Conservation (phyloP, 2,329 filamentous ascomycete species). For the Phaeosphaeriaceae sp. region DNA sequence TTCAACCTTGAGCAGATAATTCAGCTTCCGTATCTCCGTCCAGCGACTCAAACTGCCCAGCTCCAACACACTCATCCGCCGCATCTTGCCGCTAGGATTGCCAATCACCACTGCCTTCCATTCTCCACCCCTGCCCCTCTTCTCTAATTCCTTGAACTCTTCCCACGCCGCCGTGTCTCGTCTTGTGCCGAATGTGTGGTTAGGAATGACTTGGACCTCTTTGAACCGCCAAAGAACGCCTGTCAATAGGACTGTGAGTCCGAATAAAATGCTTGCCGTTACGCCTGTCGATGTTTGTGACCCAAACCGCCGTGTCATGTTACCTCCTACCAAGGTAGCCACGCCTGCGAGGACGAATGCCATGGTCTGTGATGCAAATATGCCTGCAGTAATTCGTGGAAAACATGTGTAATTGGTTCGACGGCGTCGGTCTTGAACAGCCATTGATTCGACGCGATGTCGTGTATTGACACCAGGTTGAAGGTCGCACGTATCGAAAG, state of each 20-base stretch:
- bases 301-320: conserved; percentile 68
- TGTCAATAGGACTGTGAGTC: conserved; percentile 69
- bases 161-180: conserved; percentile 40
- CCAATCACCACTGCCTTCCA: conserved; percentile 76
- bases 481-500: conserved; percentile 80
- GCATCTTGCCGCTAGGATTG: conserved; percentile 70
- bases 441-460: conserved; percentile 55
- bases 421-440: conserved; percentile 52
- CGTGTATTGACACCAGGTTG: conserved; percentile 70
- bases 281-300: conserved; percentile 72
- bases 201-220: conserved; percentile 71
- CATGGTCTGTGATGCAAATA: conserved; percentile 72
- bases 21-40: conserved; percentile 69
- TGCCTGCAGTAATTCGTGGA: conserved; percentile 73
- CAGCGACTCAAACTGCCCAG: conserved; percentile 71
- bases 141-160: conserved; percentile 48
- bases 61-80: conserved; percentile 75
- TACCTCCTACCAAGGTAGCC: conserved; percentile 72
- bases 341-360: conserved; percentile 73
- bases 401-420: conserved; percentile 78
- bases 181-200: conserved; percentile 55
- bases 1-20: conserved; percentile 47
- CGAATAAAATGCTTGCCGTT: conserved; percentile 69
- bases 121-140: conserved; percentile 53
- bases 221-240: conserved; percentile 69